Evolutionary conservation across 78 protist species (phyloP).

Genomic region (Ministeria vibrans): DNA sequence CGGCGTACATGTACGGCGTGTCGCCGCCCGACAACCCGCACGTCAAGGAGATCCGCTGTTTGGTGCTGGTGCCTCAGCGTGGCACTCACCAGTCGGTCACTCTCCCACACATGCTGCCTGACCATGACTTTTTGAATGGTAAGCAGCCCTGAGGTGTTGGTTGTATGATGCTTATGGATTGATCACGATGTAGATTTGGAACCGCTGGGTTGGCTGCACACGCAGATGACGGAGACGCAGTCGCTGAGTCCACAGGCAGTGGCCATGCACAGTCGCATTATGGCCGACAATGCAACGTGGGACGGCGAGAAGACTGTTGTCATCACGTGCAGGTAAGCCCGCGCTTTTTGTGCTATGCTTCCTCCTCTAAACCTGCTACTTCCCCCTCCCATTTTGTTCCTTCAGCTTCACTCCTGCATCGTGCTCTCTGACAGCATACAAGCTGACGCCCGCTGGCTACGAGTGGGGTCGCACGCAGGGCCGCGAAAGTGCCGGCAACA

Average conservation of each 20-base stretch:
- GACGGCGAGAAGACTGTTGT: conserved; percentile 77
- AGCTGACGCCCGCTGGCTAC: conserved; percentile 80
- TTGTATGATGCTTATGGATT: too few relatives aligned
- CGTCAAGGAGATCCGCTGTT: conserved; percentile 94
- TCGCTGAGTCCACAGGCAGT: conserved; percentile 93
- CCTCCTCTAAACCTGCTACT: too few relatives aligned
- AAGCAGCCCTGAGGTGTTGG: too few relatives aligned
- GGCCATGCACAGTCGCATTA: conserved; percentile 73
- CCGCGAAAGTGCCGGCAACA: conserved; percentile 73
- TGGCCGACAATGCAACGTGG: conserved; percentile 81
- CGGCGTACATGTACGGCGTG: conserved; percentile 92
- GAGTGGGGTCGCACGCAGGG: conserved; percentile 93
- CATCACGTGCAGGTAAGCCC: conserved; percentile 71
- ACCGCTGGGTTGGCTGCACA: conserved; percentile 99
- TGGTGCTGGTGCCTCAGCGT: conserved; percentile 97
- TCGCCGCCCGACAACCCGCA: conserved; percentile 91
- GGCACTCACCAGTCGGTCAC: conserved; percentile 91
- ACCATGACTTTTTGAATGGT: conserved; percentile 78
- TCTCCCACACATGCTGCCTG: conserved; percentile 88
- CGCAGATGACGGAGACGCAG: conserved; percentile 95
- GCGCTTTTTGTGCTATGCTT: too few relatives aligned
- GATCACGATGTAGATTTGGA: too few relatives aligned
- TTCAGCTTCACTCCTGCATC: conserved; percentile 89
- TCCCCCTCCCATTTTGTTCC: too few relatives aligned
- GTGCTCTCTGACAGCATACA: conserved; percentile 86